Evolutionary conservation across 495 filamentous ascomycete genomes (phyloP).

Genomic region (Aspergillus conjunctus): DNA sequence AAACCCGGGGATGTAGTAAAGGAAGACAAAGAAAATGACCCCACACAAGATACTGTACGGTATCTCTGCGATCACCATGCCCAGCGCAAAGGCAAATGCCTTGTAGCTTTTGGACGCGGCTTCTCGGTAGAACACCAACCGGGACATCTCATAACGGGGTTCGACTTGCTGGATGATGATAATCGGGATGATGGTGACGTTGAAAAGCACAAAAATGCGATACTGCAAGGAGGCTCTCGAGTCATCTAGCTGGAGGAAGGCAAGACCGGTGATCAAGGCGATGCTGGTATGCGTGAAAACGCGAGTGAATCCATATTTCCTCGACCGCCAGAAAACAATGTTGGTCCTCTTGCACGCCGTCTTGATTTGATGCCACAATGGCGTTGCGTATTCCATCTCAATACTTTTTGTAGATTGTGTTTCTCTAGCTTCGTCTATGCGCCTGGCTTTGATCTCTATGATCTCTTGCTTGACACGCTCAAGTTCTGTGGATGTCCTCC

Average conservation of each 20-base stretch:
- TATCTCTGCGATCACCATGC: conserved; percentile 73
- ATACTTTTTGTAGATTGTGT: conserved; percentile 44
- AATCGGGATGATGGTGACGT: conserved; percentile 73
- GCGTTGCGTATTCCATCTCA: conserved; percentile 59
- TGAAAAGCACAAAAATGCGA: conserved; percentile 82
- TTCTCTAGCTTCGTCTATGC: conserved; percentile 54
- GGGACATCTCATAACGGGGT: conserved; percentile 73
- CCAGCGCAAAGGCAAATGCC: conserved; percentile 68
- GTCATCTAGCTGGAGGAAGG: conserved; percentile 64
- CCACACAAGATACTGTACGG: conserved; percentile 77
- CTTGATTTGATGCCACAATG: conserved; percentile 57
- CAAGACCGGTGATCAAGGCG: conserved; percentile 48
- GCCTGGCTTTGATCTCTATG: conserved; percentile 60
- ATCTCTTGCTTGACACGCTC: conserved; percentile 67
- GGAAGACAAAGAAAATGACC: conserved; percentile 69
- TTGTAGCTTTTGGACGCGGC: conserved; percentile 77
- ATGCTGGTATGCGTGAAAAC: conserved; percentile 46
- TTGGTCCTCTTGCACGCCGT: conserved; percentile 61
- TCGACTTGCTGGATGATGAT: conserved; percentile 78
- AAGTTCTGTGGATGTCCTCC: conserved; percentile 60
- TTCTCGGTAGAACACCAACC: conserved; percentile 78
- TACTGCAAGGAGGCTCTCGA: conserved; percentile 71
- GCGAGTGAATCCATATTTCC: conserved; percentile 68
- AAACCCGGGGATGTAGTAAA: conserved; percentile 72
- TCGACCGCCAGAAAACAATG: conserved; percentile 61